Evolutionary conservation across 2,329 filamentous ascomycete species (phyloP), one percentile per base, ranked within the genome.

Genomic region (Plectosphaerella plurivora): DNA sequence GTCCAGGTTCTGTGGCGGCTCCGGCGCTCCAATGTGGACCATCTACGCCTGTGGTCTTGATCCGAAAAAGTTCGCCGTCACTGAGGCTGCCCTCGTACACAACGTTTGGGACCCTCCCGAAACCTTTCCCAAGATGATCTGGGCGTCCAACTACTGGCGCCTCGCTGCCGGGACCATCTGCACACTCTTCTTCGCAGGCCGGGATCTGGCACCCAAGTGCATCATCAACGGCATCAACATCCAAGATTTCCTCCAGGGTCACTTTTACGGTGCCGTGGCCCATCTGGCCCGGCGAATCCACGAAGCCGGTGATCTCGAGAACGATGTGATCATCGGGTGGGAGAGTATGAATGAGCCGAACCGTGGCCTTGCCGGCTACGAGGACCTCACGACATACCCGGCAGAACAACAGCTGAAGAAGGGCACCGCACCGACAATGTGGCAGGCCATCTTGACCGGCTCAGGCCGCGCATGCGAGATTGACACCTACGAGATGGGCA

Each of bases 301-400:
- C 53, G 91, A 97, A 61, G 92, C 94, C 2, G 92, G 91, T 1
- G 92, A 91, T 65, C 76, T 99, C 12, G 88, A 95, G 64, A 82
- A 94, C 57, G 86, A 92, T 20, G 84, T 94, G 28, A 85, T 99
- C 6, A 87, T 97, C 60, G 94, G 94, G 2, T 99, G 93, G 89
- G 94, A 99, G 74, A 96, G 86, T 63, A 76, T 97, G 69, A 99
- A 99, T 64, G 94, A 99, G 70, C 94, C 94, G 1, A 94, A 95
- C 68, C 83, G 89, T 63, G 93, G 95, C 22, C 77, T 97, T 65
- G 83, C 95, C 47, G 92, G 92, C 12, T 87, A 89, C 64, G 80
- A 85, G 54, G 91, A 97, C 65, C 77, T 99, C 49, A 88, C 86
- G 18, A 78, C 83, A 10, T 87, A 97, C 50, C 94, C 94, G 1